Conservation (phyloP, 2,329 filamentous ascomycete species). For the Huntiella decipiens region DNA sequence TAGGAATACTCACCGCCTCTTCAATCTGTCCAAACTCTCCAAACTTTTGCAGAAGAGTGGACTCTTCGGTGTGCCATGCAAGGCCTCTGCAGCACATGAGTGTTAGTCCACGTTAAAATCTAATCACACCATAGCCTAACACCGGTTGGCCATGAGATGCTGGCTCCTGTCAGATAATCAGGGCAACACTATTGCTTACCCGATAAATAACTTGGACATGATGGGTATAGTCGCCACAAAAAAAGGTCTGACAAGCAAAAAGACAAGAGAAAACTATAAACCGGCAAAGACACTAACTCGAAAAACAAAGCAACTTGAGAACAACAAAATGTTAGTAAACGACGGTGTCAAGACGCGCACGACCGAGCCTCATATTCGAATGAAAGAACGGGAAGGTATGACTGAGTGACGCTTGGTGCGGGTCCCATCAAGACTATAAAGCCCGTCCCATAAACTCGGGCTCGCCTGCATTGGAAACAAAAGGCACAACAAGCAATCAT, state of each 20-base stretch:
- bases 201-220: conserved; percentile 93
- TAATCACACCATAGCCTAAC: not conserved
- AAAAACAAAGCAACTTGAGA: not conserved
- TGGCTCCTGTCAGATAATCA: not conserved
- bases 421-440: no score
- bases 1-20: conserved; percentile 52
- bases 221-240: conserved; percentile 11
- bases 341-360: not conserved
- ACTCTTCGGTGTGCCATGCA: conserved; percentile 93
- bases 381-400: no score
- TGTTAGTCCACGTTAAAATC: not conserved
- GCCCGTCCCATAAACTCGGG: no score
- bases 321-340: not conserved
- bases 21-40: conserved; percentile 79
- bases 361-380: no score
- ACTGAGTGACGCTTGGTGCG: no score
- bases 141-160: not conserved
- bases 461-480: no score
- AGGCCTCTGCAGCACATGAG: conserved; percentile 47
- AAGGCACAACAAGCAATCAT: no score
- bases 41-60: conserved; percentile 73
- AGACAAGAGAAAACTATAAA: not conserved
- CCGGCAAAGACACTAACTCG: not conserved
- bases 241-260: not conserved
- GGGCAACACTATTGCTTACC: conserved; percentile 36